Conservation (phyloP, 768 basidiomycete species). For the Mycena galopus region DNA sequence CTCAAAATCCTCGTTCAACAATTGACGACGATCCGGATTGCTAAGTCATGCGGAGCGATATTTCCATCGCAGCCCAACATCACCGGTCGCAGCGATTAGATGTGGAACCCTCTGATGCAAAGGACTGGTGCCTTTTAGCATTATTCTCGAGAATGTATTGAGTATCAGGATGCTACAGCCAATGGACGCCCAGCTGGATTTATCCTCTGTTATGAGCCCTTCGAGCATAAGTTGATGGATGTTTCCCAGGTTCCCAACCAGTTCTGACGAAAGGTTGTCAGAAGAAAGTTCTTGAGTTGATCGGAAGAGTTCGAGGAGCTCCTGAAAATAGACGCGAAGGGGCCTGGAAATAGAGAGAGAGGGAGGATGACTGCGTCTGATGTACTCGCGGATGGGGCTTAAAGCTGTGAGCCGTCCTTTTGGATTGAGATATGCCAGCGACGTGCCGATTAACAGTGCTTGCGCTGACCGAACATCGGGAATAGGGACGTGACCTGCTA, state of each 20-base stretch:
- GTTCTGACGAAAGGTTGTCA: neutral
- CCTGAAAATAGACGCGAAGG: neutral
- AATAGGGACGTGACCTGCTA: too few species aligned
- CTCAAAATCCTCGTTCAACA: neutral
- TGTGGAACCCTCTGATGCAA: neutral
- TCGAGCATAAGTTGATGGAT: neutral
- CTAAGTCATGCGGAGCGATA: neutral
- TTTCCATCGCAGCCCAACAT: neutral
- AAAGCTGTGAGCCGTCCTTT: too few species aligned
- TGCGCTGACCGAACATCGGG: too few species aligned
- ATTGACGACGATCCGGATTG: neutral
- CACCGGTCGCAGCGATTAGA: neutral
- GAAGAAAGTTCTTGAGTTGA: neutral
- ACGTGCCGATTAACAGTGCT: too few species aligned
- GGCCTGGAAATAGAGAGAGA: neutral
- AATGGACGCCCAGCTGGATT: neutral
- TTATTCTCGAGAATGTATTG: neutral
- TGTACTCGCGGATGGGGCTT: too few species aligned
- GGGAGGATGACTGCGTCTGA: neutral
- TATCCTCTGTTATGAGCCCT: neutral
- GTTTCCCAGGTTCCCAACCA: too few species aligned
- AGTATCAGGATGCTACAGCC: neutral
- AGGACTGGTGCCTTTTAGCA: neutral
- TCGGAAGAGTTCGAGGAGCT: neutral
- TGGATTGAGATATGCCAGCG: too few species aligned